Evolutionary conservation across 202 grass and related monocot species (phyloP).

Genomic region (Setaria viridis): DNA sequence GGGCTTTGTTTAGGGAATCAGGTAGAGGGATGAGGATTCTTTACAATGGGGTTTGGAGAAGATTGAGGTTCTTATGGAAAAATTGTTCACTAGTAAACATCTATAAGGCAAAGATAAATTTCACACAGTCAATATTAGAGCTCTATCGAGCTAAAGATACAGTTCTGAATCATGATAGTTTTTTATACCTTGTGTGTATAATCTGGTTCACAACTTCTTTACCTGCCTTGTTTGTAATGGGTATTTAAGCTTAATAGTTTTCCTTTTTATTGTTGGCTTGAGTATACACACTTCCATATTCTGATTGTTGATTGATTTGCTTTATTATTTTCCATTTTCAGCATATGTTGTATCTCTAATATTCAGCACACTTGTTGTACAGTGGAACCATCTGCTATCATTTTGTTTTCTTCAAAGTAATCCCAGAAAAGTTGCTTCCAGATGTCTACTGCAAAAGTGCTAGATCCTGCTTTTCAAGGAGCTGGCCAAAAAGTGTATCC

Average conservation of each 20-base stretch:
- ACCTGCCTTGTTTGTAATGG: not conserved
- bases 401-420: slow-evolving; percentile 37
- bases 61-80: not conserved
- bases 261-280: slow-evolving; percentile 19
- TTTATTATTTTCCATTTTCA: slow-evolving; percentile 1
- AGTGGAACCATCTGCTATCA: slow-evolving; percentile 14
- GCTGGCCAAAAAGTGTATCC: slow-evolving; percentile 94
- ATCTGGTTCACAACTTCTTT: slow-evolving; percentile 5
- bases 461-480: slow-evolving; percentile 90
- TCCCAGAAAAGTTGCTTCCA: slow-evolving; percentile 47
- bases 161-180: slow-evolving; percentile 13
- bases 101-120: not conserved
- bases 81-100: not conserved
- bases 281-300: not conserved
- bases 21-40: not conserved
- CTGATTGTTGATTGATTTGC: not conserved
- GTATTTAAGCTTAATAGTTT: not conserved
- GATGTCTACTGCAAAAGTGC: slow-evolving; percentile 77
- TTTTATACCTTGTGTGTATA: not conserved
- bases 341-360: slow-evolving; percentile 8
- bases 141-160: not conserved
- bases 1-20: not conserved
- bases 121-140: not conserved
- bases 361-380: slow-evolving; percentile 29
- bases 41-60: not conserved